Conservation (phyloP, 139 green algal species). For the Auxenochlorella pyrenoidosa region DNA sequence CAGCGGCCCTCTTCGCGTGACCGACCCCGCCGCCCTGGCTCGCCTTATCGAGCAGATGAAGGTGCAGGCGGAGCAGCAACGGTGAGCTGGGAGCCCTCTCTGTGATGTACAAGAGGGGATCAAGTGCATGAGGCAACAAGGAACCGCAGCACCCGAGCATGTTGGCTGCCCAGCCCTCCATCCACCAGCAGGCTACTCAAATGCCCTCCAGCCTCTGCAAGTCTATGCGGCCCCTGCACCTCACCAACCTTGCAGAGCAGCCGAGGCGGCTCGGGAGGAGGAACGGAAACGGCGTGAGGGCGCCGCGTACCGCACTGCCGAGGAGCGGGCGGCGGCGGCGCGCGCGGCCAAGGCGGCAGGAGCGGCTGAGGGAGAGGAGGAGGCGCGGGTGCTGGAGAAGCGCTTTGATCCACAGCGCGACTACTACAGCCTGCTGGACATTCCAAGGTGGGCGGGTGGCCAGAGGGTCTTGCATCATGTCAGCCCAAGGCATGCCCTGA, state of each 20-base stretch:
- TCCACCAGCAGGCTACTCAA: no score
- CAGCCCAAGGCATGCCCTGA: not conserved
- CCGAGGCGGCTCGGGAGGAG: constrained; percentile 37
- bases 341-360: constrained; percentile 31
- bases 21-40: constrained; percentile 40
- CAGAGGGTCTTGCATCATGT: not conserved
- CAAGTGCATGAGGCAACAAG: no score
- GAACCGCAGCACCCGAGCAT: not conserved
- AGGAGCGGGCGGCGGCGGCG: constrained; percentile 63
- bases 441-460: constrained; percentile 35
- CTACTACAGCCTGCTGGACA: constrained; percentile 77
- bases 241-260: constrained; percentile 12
- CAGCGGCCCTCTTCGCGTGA: constrained; percentile 34
- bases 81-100: not conserved
- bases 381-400: constrained; percentile 30
- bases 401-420: constrained; percentile 57
- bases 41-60: constrained; percentile 47
- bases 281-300: constrained; percentile 41
- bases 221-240: no score
- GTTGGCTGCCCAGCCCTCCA: no score
- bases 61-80: constrained; percentile 44
- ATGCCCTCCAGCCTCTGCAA: no score
- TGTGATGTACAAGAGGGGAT: no score
- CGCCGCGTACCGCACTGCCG: constrained; percentile 27
- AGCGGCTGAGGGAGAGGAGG: not conserved